A percentile compares a stretch with the other conserved stretches of the same genome.
phyloP scores from a whole-genome alignment of 176 grass and related monocot genomes.

The Phoenix roebelenii region DNA sequence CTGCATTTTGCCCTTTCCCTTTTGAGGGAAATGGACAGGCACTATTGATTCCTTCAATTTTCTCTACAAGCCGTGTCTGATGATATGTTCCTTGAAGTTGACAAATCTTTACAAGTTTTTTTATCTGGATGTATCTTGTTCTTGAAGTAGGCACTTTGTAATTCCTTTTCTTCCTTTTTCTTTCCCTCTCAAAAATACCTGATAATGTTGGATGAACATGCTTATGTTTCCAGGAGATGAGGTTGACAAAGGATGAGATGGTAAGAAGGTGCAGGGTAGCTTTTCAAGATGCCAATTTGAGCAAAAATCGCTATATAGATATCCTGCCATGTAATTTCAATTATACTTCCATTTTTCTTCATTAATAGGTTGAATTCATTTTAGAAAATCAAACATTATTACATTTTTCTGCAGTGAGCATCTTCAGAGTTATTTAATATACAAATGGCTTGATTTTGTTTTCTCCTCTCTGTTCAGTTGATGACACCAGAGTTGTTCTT shows the following conservation, averaged over 20 bases:
- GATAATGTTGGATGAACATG: not conserved
- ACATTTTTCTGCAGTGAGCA: not conserved
- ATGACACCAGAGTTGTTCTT: conserved; percentile 41
- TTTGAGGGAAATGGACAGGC: no score
- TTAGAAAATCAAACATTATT: no score
- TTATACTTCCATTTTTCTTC: conserved; percentile 8
- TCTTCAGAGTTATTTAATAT: not conserved
- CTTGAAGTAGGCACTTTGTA: no score
- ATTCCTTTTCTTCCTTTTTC: no score
- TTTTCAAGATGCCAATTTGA: conserved; percentile 40
- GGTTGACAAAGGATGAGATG: conserved; percentile 29
- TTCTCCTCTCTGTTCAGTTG: conserved; percentile 30
- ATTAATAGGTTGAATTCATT: not conserved
- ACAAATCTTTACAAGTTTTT: no score
- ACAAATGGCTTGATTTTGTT: conserved; percentile 12
- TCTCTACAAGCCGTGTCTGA: no score
- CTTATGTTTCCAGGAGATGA: conserved; percentile 26
- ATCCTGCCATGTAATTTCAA: conserved; percentile 59
- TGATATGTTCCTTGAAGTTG: no score
- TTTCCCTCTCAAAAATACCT: no score
- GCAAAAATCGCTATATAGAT: conserved; percentile 83
- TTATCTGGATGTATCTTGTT: no score
- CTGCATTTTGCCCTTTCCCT: no score
- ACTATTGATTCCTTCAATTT: no score
- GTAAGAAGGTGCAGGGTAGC: conserved; percentile 38